These are phyloP conservation scores for Teunomyces panamensis DNA, from an alignment of 805 yeast species.

Conservation along the genomic window DNA sequence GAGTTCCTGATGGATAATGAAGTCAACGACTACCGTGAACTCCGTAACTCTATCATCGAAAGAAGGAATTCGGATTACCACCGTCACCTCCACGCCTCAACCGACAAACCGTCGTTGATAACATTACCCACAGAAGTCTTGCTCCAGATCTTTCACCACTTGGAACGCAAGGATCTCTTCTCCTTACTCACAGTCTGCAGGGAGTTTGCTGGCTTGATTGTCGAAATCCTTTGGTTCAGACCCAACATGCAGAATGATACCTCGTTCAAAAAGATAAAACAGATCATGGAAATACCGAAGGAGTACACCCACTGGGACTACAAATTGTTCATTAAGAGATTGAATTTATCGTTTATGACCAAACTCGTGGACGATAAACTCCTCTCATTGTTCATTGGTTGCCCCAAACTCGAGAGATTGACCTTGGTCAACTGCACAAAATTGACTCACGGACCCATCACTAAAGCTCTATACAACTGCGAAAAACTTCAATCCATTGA, in stretches of 20 bases:
- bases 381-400: conserved; percentile 58
- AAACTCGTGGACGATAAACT: conserved; percentile 62
- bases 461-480: conserved; percentile 61
- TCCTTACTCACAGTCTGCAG: conserved; percentile 70
- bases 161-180: conserved; percentile 61
- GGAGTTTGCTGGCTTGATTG: conserved; percentile 73
- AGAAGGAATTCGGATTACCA: conserved; percentile 20
- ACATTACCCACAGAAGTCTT: conserved; percentile 60
- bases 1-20: conserved; percentile 36
- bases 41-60: conserved; percentile 32
- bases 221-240: conserved; percentile 84
- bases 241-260: conserved; percentile 60
- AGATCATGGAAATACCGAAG: conserved; percentile 51
- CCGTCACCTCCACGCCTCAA: not conserved
- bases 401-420: conserved; percentile 77
- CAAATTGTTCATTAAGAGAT: conserved; percentile 66
- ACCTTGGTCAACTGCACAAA: conserved; percentile 78
- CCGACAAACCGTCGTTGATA: conserved; percentile 35
- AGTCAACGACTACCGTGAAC: conserved; percentile 31
- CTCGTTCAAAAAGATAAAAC: conserved; percentile 51
- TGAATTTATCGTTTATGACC: conserved; percentile 76
- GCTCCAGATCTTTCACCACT: conserved; percentile 61
- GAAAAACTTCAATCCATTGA: conserved; percentile 79
- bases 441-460: conserved; percentile 59
- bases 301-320: conserved; percentile 61